Evolutionary conservation across 139 green algal genomes (phyloP).

Genomic region (Nannochloris sp.): DNA sequence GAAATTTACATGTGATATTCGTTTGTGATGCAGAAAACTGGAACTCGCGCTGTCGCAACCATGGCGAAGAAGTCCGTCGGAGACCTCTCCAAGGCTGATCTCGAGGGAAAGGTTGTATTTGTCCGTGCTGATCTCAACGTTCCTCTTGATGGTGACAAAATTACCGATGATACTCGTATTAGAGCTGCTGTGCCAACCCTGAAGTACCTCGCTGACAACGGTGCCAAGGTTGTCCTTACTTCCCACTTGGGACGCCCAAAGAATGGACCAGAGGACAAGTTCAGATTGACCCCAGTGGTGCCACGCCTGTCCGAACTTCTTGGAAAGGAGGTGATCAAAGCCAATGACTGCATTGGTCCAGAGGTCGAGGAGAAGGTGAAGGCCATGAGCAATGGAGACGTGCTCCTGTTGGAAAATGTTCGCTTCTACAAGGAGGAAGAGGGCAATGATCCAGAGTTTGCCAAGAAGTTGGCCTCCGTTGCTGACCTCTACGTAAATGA

Average conservation of each 20-base stretch:
- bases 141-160: constrained; percentile 87
- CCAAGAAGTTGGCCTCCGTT: constrained; percentile 89
- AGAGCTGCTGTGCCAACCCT: constrained; percentile 92
- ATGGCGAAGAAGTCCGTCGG: constrained; percentile 43
- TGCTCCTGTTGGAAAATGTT: constrained; percentile 90
- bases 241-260: constrained; percentile 96
- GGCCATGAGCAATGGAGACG: constrained; percentile 66
- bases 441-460: constrained; percentile 91
- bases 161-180: constrained; percentile 97
- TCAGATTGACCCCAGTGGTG: constrained; percentile 46
- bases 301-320: constrained; percentile 82
- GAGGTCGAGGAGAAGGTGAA: constrained; percentile 66
- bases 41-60: constrained; percentile 20
- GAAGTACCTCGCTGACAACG: constrained; percentile 92
- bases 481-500: constrained; percentile 98
- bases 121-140: constrained; percentile 91
- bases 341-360: constrained; percentile 91
- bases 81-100: constrained; percentile 81
- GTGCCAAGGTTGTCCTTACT: constrained; percentile 93
- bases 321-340: constrained; percentile 73
- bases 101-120: constrained; percentile 89
- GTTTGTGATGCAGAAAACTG: neutral
- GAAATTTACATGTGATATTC: neutral
- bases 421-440: constrained; percentile 98
- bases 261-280: constrained; percentile 92